Evolutionary conservation across 208 protist species (phyloP), one percentile per base, ranked within the genome.

Genomic region (Wallacemonas sp.): DNA sequence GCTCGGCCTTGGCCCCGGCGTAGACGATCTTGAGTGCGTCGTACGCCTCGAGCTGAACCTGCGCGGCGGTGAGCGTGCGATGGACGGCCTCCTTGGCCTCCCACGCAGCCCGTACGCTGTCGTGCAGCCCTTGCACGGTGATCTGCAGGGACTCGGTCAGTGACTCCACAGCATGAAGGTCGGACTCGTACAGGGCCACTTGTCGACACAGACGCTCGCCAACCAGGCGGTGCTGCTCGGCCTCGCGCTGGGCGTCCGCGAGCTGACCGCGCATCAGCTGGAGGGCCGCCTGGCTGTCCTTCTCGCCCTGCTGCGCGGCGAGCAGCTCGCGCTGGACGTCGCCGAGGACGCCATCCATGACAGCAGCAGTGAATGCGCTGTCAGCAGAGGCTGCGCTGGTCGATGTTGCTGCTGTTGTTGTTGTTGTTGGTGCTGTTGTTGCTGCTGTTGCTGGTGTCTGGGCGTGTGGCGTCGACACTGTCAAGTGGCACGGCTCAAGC

Each of bases 141-240:
- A 26, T 11, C 23, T 7, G 26, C 4, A 49, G 25, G 4, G 42
- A 2, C 25, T 65, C 61, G 4, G 25, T 29, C 61, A 54, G 42
- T 28, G 16, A 20, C 61, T 65, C 61, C 44, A 65, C 61, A 16
- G 29, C 61, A n/a, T 52, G 74, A 11, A 87, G 48, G 44, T 82
- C 75, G 25, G 67, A 61, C 23, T 50, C 46, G 3, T 45, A 54
- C 16, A 57, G 49, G 3, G 57, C 32, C 14, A 78, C 74, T 0
- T 41, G 61, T 29, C 76, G 71, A 33, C 72, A 66, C 62, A 80
- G 65, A 18, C 57, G 74, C 7, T 67, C 72, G 31, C 61, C 36
- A 12, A 48, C 36, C 22, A 28, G 65, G 67, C 50, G 79, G 63
- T 59, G 59, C 18, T 48, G 29, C 20, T 42, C 31, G n/a, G 14